These are phyloP conservation scores for Eimeria falciformis DNA, from an alignment of 169 alveolate species.

Conservation along the genomic window DNA sequence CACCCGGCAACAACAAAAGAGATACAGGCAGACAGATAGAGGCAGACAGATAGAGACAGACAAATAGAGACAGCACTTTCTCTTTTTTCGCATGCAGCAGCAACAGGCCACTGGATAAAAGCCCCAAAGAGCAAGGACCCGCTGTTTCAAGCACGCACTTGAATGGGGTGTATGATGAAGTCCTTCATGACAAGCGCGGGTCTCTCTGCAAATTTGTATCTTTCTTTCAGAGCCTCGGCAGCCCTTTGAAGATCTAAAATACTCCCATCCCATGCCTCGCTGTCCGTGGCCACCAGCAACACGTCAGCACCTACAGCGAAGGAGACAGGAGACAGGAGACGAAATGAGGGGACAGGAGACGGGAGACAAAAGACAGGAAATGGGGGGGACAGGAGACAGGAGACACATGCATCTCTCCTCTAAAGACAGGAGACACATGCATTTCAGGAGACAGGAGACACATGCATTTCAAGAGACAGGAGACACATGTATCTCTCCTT, in stretches of 20 bases:
- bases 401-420: neutral
- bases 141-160: neutral
- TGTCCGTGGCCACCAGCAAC: conserved; percentile 32
- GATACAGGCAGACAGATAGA: neutral
- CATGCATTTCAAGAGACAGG: neutral
- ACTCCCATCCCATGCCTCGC: conserved; percentile 68
- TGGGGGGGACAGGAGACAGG: neutral
- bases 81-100: neutral
- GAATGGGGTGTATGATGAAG: conserved; percentile 76
- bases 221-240: neutral
- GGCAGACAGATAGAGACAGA: neutral
- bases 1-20: neutral
- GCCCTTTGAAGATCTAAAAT: conserved; percentile 12
- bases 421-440: neutral
- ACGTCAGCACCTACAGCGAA: conserved; percentile 49
- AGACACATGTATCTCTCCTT: neutral
- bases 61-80: neutral
- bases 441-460: neutral
- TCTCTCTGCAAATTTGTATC: conserved; percentile 19
- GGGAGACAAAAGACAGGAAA: no score
- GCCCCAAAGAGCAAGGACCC: neutral
- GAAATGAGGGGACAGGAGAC: no score
- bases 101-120: no score
- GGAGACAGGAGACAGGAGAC: neutral
- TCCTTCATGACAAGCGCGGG: conserved; percentile 78